Evolutionary conservation across 2,329 filamentous ascomycete species (phyloP).

Genomic region (Trichoderma aggressivum): DNA sequence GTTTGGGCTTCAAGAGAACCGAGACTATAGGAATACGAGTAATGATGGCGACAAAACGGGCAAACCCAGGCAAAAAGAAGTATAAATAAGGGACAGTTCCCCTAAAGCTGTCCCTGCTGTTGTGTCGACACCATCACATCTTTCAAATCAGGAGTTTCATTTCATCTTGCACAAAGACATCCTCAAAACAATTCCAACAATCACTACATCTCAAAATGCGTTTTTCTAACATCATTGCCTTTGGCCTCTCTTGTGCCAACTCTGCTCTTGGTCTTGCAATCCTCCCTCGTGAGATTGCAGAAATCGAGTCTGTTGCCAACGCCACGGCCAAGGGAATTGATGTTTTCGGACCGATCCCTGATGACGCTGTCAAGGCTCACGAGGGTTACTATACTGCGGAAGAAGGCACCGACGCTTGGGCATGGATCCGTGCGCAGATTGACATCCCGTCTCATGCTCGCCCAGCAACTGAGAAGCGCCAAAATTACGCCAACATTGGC

Average conservation of each 20-base stretch:
- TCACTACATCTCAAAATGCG: slow-evolving; percentile 3
- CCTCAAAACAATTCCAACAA: neutral
- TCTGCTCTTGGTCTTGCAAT: neutral
- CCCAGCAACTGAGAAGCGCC: slow-evolving; percentile 17
- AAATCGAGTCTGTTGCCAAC: neutral
- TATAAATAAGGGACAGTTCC: neutral
- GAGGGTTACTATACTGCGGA: slow-evolving; percentile 24
- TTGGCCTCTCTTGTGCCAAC: neutral
- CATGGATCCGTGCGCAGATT: slow-evolving; percentile 24
- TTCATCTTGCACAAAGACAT: neutral
- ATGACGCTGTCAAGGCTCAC: slow-evolving; percentile 20
- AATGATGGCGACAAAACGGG: neutral
- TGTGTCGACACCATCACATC: neutral
- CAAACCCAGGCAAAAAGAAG: neutral
- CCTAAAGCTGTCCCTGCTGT: neutral
- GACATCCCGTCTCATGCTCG: slow-evolving; percentile 14
- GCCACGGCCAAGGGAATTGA: slow-evolving; percentile 21
- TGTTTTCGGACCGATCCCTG: slow-evolving; percentile 22
- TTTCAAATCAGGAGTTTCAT: neutral
- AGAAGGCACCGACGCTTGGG: slow-evolving; percentile 22
- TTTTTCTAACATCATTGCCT: neutral
- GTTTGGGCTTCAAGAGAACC: neutral
- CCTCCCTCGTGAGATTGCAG: neutral
- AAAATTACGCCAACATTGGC: slow-evolving; percentile 22
- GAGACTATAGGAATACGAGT: neutral